Conservation (phyloP, 2,329 filamentous ascomycete species). For the Didymella segeticola region DNA sequence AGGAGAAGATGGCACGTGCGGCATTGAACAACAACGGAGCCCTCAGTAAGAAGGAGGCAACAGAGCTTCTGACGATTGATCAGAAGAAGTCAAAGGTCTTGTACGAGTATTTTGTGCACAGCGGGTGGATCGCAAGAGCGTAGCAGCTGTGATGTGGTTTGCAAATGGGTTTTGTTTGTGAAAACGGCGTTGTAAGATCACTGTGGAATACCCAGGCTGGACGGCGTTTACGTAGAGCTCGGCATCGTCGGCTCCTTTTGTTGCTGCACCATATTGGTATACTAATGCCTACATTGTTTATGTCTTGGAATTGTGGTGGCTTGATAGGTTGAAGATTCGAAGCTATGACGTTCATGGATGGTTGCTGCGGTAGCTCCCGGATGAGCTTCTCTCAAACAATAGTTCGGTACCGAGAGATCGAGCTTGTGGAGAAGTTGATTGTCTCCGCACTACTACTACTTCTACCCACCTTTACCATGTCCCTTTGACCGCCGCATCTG, state of each 20-base stretch:
- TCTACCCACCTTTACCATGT: slow-evolving; percentile 26
- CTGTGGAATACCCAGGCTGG: slow-evolving; percentile 31
- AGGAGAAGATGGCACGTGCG: slow-evolving; percentile 89
- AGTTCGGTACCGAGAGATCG: slow-evolving; percentile 7
- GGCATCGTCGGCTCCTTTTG: background rate
- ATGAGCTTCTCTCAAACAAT: slow-evolving; percentile 22
- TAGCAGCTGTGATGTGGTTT: slow-evolving; percentile 45
- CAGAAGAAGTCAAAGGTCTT: slow-evolving; percentile 83
- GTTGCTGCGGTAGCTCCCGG: slow-evolving; percentile 15
- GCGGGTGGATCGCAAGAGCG: slow-evolving; percentile 89
- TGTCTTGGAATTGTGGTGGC: background rate
- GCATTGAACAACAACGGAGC: slow-evolving; percentile 86
- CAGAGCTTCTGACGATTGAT: slow-evolving; percentile 84
- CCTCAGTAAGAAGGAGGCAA: slow-evolving; percentile 92
- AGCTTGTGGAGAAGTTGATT: slow-evolving; percentile 10
- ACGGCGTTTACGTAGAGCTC: slow-evolving; percentile 10
- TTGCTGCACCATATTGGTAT: background rate
- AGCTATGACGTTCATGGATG: slow-evolving; percentile 12
- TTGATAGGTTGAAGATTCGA: background rate
- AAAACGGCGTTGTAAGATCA: slow-evolving; percentile 16
- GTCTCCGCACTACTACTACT: slow-evolving; percentile 22
- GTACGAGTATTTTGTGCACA: slow-evolving; percentile 93
- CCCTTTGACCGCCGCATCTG: slow-evolving; percentile 20
- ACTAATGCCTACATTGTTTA: background rate
- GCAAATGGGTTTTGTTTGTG: background rate